Evolutionary conservation across 257 asterid genomes (phyloP), one percentile per base, ranked within the genome.

Genomic region (Thymus mandschuricus): DNA sequence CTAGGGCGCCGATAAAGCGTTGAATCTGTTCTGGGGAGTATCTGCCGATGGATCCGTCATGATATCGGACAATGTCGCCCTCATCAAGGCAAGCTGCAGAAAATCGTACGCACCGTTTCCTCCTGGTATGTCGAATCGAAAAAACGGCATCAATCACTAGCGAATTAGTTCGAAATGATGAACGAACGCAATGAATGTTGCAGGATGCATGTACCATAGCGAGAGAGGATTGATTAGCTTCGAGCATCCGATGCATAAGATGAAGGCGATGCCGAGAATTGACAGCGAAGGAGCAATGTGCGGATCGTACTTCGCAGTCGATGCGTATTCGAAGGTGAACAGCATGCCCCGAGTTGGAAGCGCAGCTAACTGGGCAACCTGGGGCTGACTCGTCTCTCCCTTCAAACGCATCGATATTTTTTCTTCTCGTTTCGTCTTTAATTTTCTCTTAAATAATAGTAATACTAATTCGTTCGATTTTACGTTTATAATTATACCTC

Each of bases 331-430:
- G 13, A 87, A 82, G 87, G 82, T 82, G 61, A 78, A 84, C 45
- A 86, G 92, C 88, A 92, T 95, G 91, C 98, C 98, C 6, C 81
- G 99, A n/a, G 98, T 95, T 35, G 99, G 99, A 60, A 95, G 99
- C 75, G 83, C 85, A 50, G 96, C 96, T 68, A 92, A 92, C 82
- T 95, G 99, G 97, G 83, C 98, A 5, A 77, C 82, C 55, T 92
- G 92, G 93, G 82, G 82, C 57, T 87, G 72, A 74, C 73, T 68
- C 41, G n/a, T 8, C 3, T 31, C 31, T 6, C 33, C 2, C 60
- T 13, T n/a, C 5, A 3, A 38, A 38, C 21, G 0, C 15, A 12
- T 1, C 2, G 2, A 3, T 46, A 11, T 48, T 0, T 0, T 5
- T 27, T 6, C 10, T 12, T 3, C 3, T 1, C 12, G 3, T 12